Evolutionary conservation across 176 grass and related monocot genomes (phyloP).

Genomic region (Juncus inflexus): DNA sequence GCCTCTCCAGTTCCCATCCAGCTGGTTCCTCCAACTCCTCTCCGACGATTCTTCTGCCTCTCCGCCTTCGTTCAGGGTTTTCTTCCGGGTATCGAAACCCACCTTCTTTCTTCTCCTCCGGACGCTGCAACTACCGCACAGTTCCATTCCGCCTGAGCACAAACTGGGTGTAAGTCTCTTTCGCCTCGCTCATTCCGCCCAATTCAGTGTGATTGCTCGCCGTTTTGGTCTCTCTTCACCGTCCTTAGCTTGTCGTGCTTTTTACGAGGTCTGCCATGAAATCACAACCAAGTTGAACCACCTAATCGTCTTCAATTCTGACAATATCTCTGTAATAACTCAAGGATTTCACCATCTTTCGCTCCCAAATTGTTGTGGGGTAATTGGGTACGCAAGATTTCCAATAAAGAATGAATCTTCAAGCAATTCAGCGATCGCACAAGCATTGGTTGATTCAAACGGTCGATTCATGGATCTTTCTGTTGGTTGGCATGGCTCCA

Average conservation of each 20-base stretch:
- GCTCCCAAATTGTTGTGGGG: constrained; percentile 80
- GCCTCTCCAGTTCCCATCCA: constrained; percentile 28
- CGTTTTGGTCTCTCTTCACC: constrained; percentile 74
- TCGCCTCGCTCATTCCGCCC: constrained; percentile 72
- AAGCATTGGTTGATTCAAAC: constrained; percentile 73
- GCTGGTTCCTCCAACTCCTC: constrained; percentile 74
- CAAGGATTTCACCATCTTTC: constrained; percentile 58
- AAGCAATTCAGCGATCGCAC: constrained; percentile 40
- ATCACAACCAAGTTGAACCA: constrained; percentile 45
- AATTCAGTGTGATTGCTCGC: constrained; percentile 48
- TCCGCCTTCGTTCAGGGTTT: constrained; percentile 48
- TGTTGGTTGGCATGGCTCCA: constrained; percentile 55
- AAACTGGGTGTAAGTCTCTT: constrained; percentile 76
- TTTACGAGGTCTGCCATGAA: constrained; percentile 86
- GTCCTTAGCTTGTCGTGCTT: constrained; percentile 43
- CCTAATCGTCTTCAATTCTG: constrained; percentile 56
- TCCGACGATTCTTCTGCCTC: constrained; percentile 30
- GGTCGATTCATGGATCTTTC: constrained; percentile 86
- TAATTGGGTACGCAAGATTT: constrained; percentile 63
- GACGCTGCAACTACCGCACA: constrained; percentile 45
- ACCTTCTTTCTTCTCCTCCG: constrained; percentile 70
- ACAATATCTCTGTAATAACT: constrained; percentile 54
- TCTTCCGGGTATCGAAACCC: constrained; percentile 64
- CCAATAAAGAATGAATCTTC: constrained; percentile 12
- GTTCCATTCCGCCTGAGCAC: constrained; percentile 50